Base-by-base conservation (phyloP, 2,329 filamentous ascomycete genomes). In the Zasmidium citrigriseum region DNA sequence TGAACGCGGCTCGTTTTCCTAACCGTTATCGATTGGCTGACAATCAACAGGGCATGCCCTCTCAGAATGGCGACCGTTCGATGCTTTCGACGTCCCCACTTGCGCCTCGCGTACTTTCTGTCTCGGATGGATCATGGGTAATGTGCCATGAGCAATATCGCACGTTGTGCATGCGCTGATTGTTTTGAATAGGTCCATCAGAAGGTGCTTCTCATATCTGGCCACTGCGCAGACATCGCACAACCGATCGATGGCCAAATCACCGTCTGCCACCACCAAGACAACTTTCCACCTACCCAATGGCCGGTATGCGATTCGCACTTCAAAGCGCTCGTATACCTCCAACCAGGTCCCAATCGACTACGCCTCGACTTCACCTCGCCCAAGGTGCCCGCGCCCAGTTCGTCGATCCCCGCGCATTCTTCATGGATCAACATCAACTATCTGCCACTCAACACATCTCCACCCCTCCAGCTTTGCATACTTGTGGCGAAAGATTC, bases 241-340 rank as follows among this genome's bases (percentile, higher is more conserved):
- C 84, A 85, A 70, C 80, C 85, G 53, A 76, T 96, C 60, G 91
- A 96, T 70, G 95, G 95, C 64, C 89, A 79, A 25, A 70, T 98
- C 52, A 91, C 87, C 2, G 84, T 97, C 61, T 88, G 83, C 69
- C 89, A 95, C 69, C 84, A 92, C 66, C 90, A 96, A 74, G 91
- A 96, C 73, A 86, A 80, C 61, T 96, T 97, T 72, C 93, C 93
- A 5, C 79, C 90, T 0, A 89, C 87, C 12, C 83, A 82, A 65
- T 98, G 93, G 93, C 93, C 93, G 1, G 93, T 97, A 11, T 88
- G 82, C 71, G 88, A 91, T 63, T 96, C 90, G 2, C 87, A 93
- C 73, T 98, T 97, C 82, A 98, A 98, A 77, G 89, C 89, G 4
- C 80, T 98, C 25, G 83, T 97, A 10, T 91, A 96, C 74, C 84